Evolutionary conservation across 1,284 basidiomycete genomes (phyloP).

Genomic region (Ceratobasidium sp.): DNA sequence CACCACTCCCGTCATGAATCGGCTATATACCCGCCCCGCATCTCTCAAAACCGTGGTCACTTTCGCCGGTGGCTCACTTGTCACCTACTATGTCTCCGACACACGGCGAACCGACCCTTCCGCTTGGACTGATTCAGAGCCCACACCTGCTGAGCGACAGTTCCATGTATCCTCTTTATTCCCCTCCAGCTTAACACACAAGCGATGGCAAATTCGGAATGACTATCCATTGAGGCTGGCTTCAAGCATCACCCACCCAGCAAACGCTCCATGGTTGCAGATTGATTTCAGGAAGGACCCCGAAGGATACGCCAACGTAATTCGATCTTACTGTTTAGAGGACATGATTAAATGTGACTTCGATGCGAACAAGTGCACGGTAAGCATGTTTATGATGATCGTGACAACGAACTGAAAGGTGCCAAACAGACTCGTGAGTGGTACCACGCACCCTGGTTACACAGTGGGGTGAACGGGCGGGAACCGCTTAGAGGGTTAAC

Average conservation of each 20-base stretch:
- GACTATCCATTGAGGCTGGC: background rate
- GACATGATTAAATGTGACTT: constrained; percentile 3
- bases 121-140: background rate
- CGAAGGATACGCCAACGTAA: constrained; percentile 11
- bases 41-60: background rate
- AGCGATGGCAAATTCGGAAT: constrained; percentile 10
- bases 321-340: constrained; percentile 13
- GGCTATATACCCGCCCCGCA: background rate
- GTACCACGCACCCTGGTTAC: constrained; percentile 45
- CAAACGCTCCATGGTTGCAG: constrained; percentile 11
- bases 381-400: background rate
- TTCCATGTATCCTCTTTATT: constrained; percentile 10
- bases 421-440: constrained; percentile 31
- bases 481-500: constrained; percentile 27
- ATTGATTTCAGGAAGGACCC: constrained; percentile 19
- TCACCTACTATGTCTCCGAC: constrained; percentile 6
- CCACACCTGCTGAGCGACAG: constrained; percentile 11
- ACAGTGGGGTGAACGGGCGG: constrained; percentile 25
- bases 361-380: constrained; percentile 12
- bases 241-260: background rate
- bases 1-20: background rate
- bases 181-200: background rate
- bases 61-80: constrained; percentile 3
- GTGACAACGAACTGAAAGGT: too few species aligned
- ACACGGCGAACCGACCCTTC: background rate